phyloP scores from a whole-genome alignment of 2,329 filamentous ascomycete species.

The Ceratocystis cubensis region DNA sequence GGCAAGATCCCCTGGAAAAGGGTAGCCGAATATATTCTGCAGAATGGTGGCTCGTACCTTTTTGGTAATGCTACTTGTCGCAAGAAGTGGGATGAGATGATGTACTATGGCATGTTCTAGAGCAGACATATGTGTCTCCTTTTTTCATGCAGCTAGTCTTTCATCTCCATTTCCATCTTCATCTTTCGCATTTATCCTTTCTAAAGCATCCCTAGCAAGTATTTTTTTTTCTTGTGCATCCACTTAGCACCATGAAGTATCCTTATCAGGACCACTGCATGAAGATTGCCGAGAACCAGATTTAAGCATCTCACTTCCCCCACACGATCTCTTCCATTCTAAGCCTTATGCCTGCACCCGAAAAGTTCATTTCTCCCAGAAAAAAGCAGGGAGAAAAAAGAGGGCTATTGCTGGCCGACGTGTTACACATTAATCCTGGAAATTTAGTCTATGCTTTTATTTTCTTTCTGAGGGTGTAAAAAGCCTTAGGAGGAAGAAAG shows the following conservation, averaged over 20 bases:
- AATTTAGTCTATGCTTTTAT: neutral
- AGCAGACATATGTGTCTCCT: neutral
- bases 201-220: neutral
- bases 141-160: neutral
- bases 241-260: neutral
- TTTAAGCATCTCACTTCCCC: neutral
- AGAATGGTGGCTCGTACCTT: slow-evolving; percentile 42
- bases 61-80: slow-evolving; percentile 49
- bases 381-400: neutral
- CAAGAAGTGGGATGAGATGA: slow-evolving; percentile 43
- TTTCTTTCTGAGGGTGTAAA: slow-evolving; percentile 3
- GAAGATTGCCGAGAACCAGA: neutral
- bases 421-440: neutral
- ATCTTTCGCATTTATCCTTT: no score
- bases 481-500: neutral
- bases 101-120: slow-evolving; percentile 20
- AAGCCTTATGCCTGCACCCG: no score
- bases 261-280: slow-evolving; percentile 3
- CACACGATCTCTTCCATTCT: neutral
- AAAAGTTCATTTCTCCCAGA: neutral
- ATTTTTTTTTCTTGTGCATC: neutral
- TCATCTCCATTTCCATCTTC: neutral
- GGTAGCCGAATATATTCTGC: slow-evolving; percentile 41
- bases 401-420: neutral
- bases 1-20: slow-evolving; percentile 44